Percentiles rank a stretch among this genome's conserved stretches.
phyloP scores from a whole-genome alignment of 73 alveolate species.

The Diophrys sp. region DNA sequence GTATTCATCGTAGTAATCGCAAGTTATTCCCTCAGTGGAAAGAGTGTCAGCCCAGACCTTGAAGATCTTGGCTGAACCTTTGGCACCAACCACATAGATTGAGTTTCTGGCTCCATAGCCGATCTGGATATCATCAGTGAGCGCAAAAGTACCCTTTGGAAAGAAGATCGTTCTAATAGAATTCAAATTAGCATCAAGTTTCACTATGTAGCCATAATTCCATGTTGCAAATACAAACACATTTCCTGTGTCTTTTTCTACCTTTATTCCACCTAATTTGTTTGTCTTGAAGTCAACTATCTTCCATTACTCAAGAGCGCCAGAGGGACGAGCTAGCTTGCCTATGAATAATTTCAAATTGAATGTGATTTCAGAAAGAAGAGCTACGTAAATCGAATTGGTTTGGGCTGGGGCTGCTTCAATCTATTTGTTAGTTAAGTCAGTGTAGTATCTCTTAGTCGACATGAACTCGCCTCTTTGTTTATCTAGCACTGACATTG shows the following conservation, averaged over 20 bases:
- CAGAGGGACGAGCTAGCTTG: not conserved
- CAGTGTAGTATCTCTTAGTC: not conserved
- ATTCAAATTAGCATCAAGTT: not conserved
- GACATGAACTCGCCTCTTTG: not conserved
- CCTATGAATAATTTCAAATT: not conserved
- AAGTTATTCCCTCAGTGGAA: too few species aligned
- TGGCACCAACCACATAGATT: not conserved
- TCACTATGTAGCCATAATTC: not conserved
- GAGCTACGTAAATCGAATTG: not conserved
- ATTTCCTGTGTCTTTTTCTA: not conserved
- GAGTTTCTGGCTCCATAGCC: not conserved
- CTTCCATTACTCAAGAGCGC: not conserved
- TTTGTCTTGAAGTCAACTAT: not conserved
- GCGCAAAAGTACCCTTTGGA: not conserved
- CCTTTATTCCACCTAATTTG: not conserved
- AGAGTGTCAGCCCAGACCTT: too few species aligned
- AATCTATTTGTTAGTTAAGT: too few species aligned
- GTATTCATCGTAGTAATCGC: too few species aligned
- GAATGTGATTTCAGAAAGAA: not conserved
- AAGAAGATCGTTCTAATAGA: not conserved
- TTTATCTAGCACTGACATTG: not conserved
- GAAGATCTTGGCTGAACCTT: too few species aligned
- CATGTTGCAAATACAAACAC: not conserved
- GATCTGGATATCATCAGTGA: not conserved
- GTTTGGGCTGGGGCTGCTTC: not conserved